phyloP scores from a whole-genome alignment of 305 asterid genomes.

The Withania somnifera region DNA sequence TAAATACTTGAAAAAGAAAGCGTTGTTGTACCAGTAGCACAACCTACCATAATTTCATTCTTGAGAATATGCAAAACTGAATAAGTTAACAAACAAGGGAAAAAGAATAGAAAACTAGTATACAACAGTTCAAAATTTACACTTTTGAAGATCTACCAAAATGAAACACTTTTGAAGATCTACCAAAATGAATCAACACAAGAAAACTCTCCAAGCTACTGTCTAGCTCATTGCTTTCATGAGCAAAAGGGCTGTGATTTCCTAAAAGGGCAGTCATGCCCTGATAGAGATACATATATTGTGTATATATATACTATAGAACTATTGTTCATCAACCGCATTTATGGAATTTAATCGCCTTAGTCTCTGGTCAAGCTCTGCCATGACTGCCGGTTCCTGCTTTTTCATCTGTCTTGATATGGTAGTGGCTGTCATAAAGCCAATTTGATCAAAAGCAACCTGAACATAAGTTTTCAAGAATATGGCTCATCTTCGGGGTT shows the following conservation, averaged over 20 bases:
- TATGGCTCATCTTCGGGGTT: neutral
- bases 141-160: neutral
- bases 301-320: neutral
- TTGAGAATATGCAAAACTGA: neutral
- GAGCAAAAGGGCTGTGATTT: neutral
- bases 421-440: slow-evolving; percentile 63
- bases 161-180: neutral
- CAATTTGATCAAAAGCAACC: slow-evolving; percentile 84
- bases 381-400: slow-evolving; percentile 96
- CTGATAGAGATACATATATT: neutral
- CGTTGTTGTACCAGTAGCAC: neutral
- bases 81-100: neutral
- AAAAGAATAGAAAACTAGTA: neutral
- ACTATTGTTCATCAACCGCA: slow-evolving; percentile 11
- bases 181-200: neutral
- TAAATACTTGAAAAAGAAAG: neutral
- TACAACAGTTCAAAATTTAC: slow-evolving; percentile 5
- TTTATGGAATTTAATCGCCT: slow-evolving; percentile 48
- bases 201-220: neutral
- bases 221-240: neutral
- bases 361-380: slow-evolving; percentile 84
- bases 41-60: neutral
- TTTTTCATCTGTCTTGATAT: slow-evolving; percentile 88
- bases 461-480: slow-evolving; percentile 1
- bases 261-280: neutral